These are phyloP conservation scores for Aphanoascus verrucosus DNA, from an alignment of 2,329 filamentous ascomycete genomes.

Conservation along the genomic window DNA sequence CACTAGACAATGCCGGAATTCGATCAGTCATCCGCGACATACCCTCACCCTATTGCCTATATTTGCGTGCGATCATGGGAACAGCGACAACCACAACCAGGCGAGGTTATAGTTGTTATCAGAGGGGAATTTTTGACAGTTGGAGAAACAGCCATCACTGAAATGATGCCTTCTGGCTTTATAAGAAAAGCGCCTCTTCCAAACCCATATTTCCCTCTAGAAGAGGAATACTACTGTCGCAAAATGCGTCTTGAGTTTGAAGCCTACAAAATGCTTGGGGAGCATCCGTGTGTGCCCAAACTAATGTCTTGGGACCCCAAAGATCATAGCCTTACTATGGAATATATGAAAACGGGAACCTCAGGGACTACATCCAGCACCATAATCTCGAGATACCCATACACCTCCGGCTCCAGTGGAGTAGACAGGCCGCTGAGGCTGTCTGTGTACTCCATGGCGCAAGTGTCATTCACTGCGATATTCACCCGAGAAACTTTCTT, in stretches of 20 bases:
- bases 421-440: constrained; percentile 26
- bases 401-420: constrained; percentile 21
- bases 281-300: constrained; percentile 15
- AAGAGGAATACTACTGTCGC: constrained; percentile 13
- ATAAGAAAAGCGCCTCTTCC: constrained; percentile 16
- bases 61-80: too few species aligned
- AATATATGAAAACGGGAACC: constrained; percentile 15
- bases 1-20: too few species aligned
- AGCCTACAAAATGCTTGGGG: constrained; percentile 16
- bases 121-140: constrained; percentile 6
- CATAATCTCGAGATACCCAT: not conserved
- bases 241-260: constrained; percentile 17
- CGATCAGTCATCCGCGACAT: too few species aligned
- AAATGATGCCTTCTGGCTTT: constrained; percentile 11
- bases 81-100: too few species aligned
- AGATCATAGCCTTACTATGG: constrained; percentile 15
- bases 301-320: constrained; percentile 16
- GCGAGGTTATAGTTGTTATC: not conserved
- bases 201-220: constrained; percentile 13
- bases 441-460: constrained; percentile 28
- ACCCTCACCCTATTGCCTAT: too few species aligned
- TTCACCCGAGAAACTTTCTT: constrained; percentile 32
- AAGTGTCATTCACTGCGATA: constrained; percentile 33
- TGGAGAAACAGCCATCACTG: constrained; percentile 12
- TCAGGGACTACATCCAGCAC: not conserved